Evolutionary conservation across 2,329 filamentous ascomycete species (phyloP), one percentile per base, ranked within the genome.

Genomic region (Alternaria gaisen): DNA sequence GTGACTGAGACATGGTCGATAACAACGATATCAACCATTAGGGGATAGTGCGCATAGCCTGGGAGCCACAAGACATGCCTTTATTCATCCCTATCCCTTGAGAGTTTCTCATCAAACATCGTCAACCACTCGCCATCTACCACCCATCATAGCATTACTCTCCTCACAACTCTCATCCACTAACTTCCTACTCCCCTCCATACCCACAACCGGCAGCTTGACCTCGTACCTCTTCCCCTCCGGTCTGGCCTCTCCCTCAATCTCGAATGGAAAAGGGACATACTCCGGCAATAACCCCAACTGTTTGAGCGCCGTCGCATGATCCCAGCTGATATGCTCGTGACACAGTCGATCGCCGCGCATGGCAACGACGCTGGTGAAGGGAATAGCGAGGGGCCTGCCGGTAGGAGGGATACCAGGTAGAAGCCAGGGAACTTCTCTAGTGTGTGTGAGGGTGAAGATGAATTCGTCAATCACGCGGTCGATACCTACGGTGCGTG

Each of bases 311-410:
- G 86, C 84, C 0, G 86, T 89, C 0, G 82, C 86, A 72, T 91
- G 88, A 60, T 92, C 89, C 89, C 89, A 92, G 14, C 84, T 80
- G 43, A 92, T 91, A 67, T 91, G 89, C 72, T 92, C 90, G 64
- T 91, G 88, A 65, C 87, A 90, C 0, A 92, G 77, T 0, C 88
- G 81, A 70, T 91, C 88, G 3, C 90, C 90, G 2, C 90, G 84
- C 54, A 91, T 84, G 57, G 89, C 90, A 5, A 91, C 88, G 0
- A 91, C 82, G 3, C 85, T 82, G 0, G 85, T 90, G 62, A 91
- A 86, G 0, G 90, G 88, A 6, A 91, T 81, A n/a, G 84, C 80
- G 2, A 90, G 64, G 0, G 58, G 54, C 24, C 65, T 67, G 3
- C 66, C 59, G 0, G 76, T 79, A 0, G 76, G 73, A 11, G 76